Evolutionary conservation across 495 filamentous ascomycete genomes (phyloP).

Genomic region (Penicillium canescens): DNA sequence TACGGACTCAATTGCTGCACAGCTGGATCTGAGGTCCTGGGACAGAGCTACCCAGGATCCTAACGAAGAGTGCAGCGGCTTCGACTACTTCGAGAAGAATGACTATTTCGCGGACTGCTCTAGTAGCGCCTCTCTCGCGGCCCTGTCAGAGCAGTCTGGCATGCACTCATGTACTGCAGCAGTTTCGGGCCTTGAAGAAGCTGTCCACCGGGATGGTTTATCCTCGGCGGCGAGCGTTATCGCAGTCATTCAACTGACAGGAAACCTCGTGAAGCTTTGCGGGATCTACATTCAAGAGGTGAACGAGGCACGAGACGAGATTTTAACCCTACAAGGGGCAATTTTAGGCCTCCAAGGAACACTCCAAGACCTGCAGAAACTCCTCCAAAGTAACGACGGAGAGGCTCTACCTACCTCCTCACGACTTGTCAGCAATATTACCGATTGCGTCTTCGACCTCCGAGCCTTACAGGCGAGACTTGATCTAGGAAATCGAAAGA

Average conservation of each 20-base stretch:
- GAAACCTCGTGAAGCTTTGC: constrained; percentile 28
- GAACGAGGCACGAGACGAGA: constrained; percentile 27
- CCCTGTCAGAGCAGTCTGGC: too few species aligned
- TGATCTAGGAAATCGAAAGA: constrained; percentile 25
- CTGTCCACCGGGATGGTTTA: constrained; percentile 21
- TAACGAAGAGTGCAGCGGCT: too few species aligned
- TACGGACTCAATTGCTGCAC: too few species aligned
- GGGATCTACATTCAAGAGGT: constrained; percentile 30
- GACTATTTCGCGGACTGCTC: too few species aligned
- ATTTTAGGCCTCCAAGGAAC: constrained; percentile 18
- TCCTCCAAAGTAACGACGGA: constrained; percentile 16
- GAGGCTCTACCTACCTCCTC: constrained; percentile 19
- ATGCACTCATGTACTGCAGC: too few species aligned
- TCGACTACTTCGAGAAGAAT: too few species aligned
- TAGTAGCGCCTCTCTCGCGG: too few species aligned
- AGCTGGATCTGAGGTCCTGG: too few species aligned
- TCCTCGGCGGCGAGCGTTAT: constrained; percentile 22
- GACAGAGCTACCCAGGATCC: too few species aligned
- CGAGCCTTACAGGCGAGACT: constrained; percentile 25
- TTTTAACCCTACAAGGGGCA: constrained; percentile 21
- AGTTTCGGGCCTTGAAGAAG: too few species aligned
- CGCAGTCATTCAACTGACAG: constrained; percentile 29
- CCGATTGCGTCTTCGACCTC: constrained; percentile 25
- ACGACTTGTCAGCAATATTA: constrained; percentile 19
- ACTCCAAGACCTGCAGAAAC: constrained; percentile 21